phyloP scores from a whole-genome alignment of 371 early-diverging fungal genomes.

The Mucor indicus region DNA sequence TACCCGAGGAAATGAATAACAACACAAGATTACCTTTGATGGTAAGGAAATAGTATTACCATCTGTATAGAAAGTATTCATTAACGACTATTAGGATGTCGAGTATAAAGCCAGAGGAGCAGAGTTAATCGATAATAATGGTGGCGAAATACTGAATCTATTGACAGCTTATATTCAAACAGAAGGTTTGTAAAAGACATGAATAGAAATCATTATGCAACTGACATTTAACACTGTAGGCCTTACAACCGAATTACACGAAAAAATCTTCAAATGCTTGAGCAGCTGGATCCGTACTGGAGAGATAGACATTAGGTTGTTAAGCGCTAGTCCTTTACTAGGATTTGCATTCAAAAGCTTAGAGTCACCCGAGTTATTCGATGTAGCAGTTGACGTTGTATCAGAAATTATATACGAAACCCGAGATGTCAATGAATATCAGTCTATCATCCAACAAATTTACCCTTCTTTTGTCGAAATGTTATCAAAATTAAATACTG shows the following conservation, averaged over 20 bases:
- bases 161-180: conserved; percentile 65
- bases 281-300: conserved; percentile 84
- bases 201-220: not conserved
- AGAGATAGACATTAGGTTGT: conserved; percentile 63
- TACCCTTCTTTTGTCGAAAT: conserved; percentile 60
- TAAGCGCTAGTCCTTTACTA: conserved; percentile 70
- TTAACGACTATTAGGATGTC: conserved; percentile 44
- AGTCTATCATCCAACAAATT: conserved; percentile 58
- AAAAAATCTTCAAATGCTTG: conserved; percentile 71
- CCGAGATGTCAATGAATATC: conserved; percentile 54
- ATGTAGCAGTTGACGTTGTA: conserved; percentile 80
- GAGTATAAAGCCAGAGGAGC: conserved; percentile 58
- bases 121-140: conserved; percentile 63
- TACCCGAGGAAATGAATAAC: conserved; percentile 84
- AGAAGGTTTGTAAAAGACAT: conserved; percentile 34
- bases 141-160: conserved; percentile 61
- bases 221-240: conserved; percentile 5
- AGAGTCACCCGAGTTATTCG: conserved; percentile 68
- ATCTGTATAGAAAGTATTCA: not conserved
- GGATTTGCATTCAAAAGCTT: conserved; percentile 75
- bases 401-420: conserved; percentile 81
- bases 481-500: conserved; percentile 45
- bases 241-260: conserved; percentile 53
- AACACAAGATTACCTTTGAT: conserved; percentile 65
- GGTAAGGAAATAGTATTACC: conserved; percentile 28